phyloP scores from a whole-genome alignment of 2,329 filamentous ascomycete species.

The Diaporthe sp. region DNA sequence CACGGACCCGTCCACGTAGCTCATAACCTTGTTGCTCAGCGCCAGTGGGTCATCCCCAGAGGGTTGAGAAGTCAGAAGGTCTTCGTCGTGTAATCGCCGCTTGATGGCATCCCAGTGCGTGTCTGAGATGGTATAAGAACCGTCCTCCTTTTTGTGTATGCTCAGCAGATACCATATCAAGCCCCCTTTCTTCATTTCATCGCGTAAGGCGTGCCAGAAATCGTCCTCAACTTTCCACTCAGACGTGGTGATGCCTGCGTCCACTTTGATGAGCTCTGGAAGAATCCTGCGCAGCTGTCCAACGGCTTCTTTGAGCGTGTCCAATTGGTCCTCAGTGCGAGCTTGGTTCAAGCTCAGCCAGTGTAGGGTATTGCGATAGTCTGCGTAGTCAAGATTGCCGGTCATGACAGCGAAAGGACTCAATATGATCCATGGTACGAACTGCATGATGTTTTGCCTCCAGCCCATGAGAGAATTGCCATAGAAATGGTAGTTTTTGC shows the following conservation, averaged over 20 bases:
- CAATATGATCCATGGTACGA: conserved; percentile 30
- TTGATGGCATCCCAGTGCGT: conserved; percentile 59
- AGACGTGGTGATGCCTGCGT: conserved; percentile 50
- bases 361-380: conserved; percentile 25
- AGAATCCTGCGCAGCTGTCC: conserved; percentile 49
- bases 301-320: conserved; percentile 15
- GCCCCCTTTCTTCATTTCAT: conserved; percentile 61
- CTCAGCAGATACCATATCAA: conserved; percentile 52
- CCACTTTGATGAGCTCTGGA: conserved; percentile 67
- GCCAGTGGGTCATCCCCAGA: not conserved
- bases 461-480: conserved; percentile 23
- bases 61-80: conserved; percentile 36
- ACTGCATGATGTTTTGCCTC: conserved; percentile 32
- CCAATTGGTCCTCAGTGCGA: conserved; percentile 37
- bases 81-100: conserved; percentile 51
- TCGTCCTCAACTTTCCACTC: conserved; percentile 60
- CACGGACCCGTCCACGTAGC: conserved; percentile 42
- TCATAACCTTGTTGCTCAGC: conserved; percentile 10
- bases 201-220: conserved; percentile 73
- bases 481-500: not conserved
- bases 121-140: conserved; percentile 54
- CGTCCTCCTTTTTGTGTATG: conserved; percentile 52
- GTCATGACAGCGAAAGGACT: conserved; percentile 33
- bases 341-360: conserved; percentile 40
- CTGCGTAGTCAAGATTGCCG: conserved; percentile 30